Base-by-base conservation (phyloP, 192 early-diverging fungal genomes). In the Piromyces finnis region DNA sequence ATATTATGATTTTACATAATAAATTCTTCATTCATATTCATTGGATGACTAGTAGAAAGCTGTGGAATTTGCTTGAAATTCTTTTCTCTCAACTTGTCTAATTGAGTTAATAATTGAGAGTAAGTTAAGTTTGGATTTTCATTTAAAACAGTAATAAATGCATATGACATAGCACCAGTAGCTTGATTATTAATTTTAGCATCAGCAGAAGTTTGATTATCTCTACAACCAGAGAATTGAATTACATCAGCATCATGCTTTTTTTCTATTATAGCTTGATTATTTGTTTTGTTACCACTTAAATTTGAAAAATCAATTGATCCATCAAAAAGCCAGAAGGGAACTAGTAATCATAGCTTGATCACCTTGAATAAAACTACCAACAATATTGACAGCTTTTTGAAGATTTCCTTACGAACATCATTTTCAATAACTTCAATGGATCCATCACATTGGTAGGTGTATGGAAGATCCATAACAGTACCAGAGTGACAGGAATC, bases 401-500 rank as follows among this genome's bases (percentile, higher is more conserved):
- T 17, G 41, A 51, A 51, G 22, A 51, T 51, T 22, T 17, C 41
- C 18, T 51, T 51, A 51, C 41, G 41, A 17, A 51, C 3, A 51
- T 51, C 41, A 51, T 51, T 51, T 14, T 37, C 36, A 37, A 37
- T 37, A 13, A 37, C 86, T 85, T 88, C 86, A 77, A 87, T 79
- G 28, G 78, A 77, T 78, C 84, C 87, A 36, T 81, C 84, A 28
- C 84, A 83, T 81, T 86, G 84, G 82, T 91, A 90, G 59, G 88
- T 85, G 84, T 88, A 92, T 17, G 90, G 88, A 17, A 92, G 80
- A 78, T 90, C 91, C 51, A 92, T 83, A 27, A 88, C 88, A 11
- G 91, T 90, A 51, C 89, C 90, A 81, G 93, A 94, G 82, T 95
- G 93, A 83, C 94, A 95, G 78, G 92, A 94, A 84, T 95, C 94